These are phyloP conservation scores for Metarhizium sp. DNA, from an alignment of 2,329 filamentous ascomycete species.

Conservation along the genomic window DNA sequence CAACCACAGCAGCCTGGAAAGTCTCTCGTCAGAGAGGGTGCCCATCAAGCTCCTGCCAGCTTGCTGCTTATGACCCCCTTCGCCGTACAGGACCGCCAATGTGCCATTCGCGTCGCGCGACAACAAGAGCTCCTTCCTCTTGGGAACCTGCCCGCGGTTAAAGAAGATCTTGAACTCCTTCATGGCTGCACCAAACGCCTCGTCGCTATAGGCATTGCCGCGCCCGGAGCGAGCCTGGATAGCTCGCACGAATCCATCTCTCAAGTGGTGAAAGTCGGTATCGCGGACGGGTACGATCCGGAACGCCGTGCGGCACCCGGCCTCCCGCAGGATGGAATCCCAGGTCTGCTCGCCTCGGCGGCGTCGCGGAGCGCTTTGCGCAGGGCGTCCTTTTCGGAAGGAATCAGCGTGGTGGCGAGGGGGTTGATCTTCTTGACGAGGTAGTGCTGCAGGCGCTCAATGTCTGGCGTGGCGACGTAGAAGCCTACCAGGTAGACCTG, in stretches of 20 bases:
- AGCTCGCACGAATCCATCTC: slow-evolving; percentile 83
- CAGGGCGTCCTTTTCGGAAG: slow-evolving; percentile 69
- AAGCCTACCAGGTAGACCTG: slow-evolving; percentile 93
- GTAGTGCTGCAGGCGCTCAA: slow-evolving; percentile 68
- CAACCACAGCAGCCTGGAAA: slow-evolving; percentile 77
- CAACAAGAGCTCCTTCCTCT: slow-evolving; percentile 69
- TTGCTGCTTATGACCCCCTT: slow-evolving; percentile 41
- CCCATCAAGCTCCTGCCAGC: slow-evolving; percentile 51
- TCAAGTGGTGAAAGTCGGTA: slow-evolving; percentile 87
- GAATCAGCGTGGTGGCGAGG: slow-evolving; percentile 72
- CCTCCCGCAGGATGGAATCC: slow-evolving; percentile 57
- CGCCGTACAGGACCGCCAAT: slow-evolving; percentile 59
- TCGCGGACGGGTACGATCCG: slow-evolving; percentile 84
- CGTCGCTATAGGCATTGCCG: slow-evolving; percentile 51
- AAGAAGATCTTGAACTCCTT: slow-evolving; percentile 75
- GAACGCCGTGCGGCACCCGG: slow-evolving; percentile 65
- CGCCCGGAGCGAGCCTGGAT: slow-evolving; percentile 64
- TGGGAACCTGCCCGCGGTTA: slow-evolving; percentile 69
- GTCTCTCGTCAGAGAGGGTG: slow-evolving; percentile 64
- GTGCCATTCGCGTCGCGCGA: slow-evolving; percentile 55
- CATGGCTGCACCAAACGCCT: slow-evolving; percentile 67
- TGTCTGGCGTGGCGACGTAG: slow-evolving; percentile 78
- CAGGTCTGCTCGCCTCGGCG: slow-evolving; percentile 60
- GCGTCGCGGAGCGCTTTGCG: slow-evolving; percentile 61
- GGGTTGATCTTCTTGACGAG: slow-evolving; percentile 70